A percentile compares a stretch with the other conserved stretches of the same genome.
These are phyloP conservation scores for Nemophila menziesii DNA, from an alignment of 257 asterid genomes.

Conservation along the genomic window DNA sequence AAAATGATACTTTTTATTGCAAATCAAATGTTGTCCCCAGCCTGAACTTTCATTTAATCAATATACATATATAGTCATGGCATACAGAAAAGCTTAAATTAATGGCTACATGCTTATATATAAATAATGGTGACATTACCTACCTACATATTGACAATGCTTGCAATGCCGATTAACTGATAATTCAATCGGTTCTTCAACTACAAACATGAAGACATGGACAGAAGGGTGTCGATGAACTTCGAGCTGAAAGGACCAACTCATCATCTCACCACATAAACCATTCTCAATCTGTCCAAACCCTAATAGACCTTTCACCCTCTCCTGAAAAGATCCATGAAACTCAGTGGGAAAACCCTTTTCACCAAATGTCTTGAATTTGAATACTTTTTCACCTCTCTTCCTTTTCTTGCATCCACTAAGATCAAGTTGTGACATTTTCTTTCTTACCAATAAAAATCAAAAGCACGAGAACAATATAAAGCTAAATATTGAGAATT, in stretches of 20 bases:
- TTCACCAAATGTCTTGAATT: slow-evolving; percentile 71
- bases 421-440: slow-evolving; percentile 50
- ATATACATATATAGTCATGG: not conserved
- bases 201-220: slow-evolving; percentile 48
- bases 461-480: not conserved
- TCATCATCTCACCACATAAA: slow-evolving; percentile 30
- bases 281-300: slow-evolving; percentile 51
- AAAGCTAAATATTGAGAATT: not conserved
- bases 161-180: slow-evolving; percentile 55
- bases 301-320: slow-evolving; percentile 57
- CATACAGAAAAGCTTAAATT: not conserved
- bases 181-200: slow-evolving; percentile 68
- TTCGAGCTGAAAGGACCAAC: slow-evolving; percentile 90
- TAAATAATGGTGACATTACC: not conserved
- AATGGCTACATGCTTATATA: not conserved
- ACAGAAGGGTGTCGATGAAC: slow-evolving; percentile 62
- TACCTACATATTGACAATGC: slow-evolving; percentile 87
- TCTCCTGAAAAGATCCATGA: slow-evolving; percentile 51
- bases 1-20: slow-evolving; percentile 92
- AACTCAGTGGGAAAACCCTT: slow-evolving; percentile 65
- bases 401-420: slow-evolving; percentile 64
- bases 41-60: slow-evolving; percentile 49
- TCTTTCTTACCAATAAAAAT: not conserved
- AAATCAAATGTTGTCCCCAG: slow-evolving; percentile 86
- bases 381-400: slow-evolving; percentile 66